A percentile compares a stretch with the other conserved stretches of the same genome.
Evolutionary conservation across 2,329 filamentous ascomycete species (phyloP).

Genomic region (Phialophora tarda): DNA sequence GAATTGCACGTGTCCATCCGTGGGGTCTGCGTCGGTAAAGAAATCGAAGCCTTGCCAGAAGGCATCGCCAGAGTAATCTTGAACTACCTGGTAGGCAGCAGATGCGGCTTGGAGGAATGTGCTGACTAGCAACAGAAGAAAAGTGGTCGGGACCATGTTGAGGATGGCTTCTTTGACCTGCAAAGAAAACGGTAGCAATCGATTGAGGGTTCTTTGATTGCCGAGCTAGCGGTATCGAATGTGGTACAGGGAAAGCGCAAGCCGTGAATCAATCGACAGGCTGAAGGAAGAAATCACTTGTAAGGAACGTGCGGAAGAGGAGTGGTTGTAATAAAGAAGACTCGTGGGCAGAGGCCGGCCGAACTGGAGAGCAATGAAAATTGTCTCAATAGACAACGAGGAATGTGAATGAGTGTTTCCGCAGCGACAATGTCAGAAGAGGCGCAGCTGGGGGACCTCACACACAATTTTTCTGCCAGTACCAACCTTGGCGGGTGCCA

Average conservation of each 20-base stretch:
- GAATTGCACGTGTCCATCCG: slow-evolving; percentile 59
- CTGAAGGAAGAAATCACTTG: neutral
- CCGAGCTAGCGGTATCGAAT: slow-evolving; percentile 11
- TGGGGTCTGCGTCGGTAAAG: slow-evolving; percentile 55
- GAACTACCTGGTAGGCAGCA: slow-evolving; percentile 47
- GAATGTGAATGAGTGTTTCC: slow-evolving; percentile 13
- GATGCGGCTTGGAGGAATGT: slow-evolving; percentile 28
- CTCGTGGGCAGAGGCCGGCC: neutral
- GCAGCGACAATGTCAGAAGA: slow-evolving; percentile 4
- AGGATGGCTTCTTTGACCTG: slow-evolving; percentile 1
- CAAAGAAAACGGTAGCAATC: slow-evolving; percentile 4
- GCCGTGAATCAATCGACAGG: slow-evolving; percentile 18
- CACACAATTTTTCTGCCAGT: slow-evolving; percentile 22
- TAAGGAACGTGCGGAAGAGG: neutral
- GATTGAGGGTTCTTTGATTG: neutral
- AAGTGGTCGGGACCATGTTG: slow-evolving; percentile 5
- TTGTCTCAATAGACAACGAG: slow-evolving; percentile 10
- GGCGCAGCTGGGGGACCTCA: slow-evolving; percentile 3
- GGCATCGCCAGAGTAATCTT: slow-evolving; percentile 52
- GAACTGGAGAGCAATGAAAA: neutral
- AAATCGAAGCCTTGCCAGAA: slow-evolving; percentile 60
- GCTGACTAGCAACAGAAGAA: slow-evolving; percentile 37
- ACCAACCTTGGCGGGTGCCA: slow-evolving; percentile 1
- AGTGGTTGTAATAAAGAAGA: slow-evolving; percentile 3
- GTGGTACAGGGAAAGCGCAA: neutral